phyloP scores from a whole-genome alignment of 1,139 yeast species.

The Taphrina sp. region DNA sequence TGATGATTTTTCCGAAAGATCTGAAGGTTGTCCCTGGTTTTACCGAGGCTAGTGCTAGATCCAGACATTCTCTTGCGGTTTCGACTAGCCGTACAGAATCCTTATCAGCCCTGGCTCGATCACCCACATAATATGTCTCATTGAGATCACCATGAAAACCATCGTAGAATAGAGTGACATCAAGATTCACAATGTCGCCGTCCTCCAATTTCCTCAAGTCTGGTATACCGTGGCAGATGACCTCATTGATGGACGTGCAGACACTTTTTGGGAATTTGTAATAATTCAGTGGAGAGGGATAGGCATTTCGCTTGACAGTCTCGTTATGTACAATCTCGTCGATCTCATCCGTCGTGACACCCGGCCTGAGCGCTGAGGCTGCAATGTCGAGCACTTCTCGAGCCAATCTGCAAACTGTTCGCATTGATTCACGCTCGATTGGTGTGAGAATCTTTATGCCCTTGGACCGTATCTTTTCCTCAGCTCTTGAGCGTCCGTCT shows the following conservation, averaged over 20 bases:
- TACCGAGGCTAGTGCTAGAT: conserved; percentile 73
- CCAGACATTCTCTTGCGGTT: conserved; percentile 87
- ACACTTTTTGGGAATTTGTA: conserved; percentile 90
- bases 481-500: conserved; percentile 75
- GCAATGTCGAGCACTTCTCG: conserved; percentile 86
- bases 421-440: conserved; percentile 69
- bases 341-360: conserved; percentile 89
- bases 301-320: conserved; percentile 81
- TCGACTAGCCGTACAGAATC: conserved; percentile 86
- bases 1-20: conserved; percentile 83
- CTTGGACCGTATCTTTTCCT: conserved; percentile 66
- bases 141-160: conserved; percentile 94
- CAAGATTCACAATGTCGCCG: conserved; percentile 92
- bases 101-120: conserved; percentile 69
- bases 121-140: conserved; percentile 96
- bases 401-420: conserved; percentile 70
- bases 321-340: conserved; percentile 85
- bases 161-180: conserved; percentile 76
- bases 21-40: conserved; percentile 93
- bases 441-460: conserved; percentile 61
- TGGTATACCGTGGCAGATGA: conserved; percentile 96
- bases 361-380: conserved; percentile 79
- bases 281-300: conserved; percentile 94
- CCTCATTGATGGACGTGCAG: conserved; percentile 88
- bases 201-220: conserved; percentile 81